Base-by-base conservation (phyloP, 495 filamentous ascomycete species). In the Neurospora tetraspora region DNA sequence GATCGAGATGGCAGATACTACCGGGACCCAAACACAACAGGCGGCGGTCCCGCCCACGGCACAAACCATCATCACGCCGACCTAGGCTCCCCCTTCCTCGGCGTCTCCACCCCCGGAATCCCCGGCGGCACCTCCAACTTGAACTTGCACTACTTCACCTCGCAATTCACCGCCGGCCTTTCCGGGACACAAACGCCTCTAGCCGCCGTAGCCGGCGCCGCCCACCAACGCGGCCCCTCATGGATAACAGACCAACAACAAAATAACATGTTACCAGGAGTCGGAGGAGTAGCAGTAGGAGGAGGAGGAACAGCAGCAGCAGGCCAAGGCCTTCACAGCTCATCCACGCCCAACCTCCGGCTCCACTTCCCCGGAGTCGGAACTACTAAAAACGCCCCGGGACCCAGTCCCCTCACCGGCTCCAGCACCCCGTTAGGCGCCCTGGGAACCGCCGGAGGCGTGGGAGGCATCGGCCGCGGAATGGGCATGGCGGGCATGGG, bases 101-200 rank as follows among this genome's bases (percentile, higher is more conserved):
- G 91, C 59, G 86, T 88, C 20, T 85, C 88, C 16, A 93, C 91
- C 18, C 91, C 92, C 3, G 92, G 92, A 4, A 92, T 97, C 70
- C 91, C 92, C 1, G 93, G 93, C 65, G 92, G 92, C 34, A 93
- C 92, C 5, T 94, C 94, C 4, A 97, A 94, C 76, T 86, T 98
- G 34, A 97, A 94, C 76, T 85, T 98, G 37, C 91, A 92, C 75
- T 98, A 98, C 79, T 94, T 94, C 77, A 94, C 97, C 80, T 89
- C 94, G 2, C 92, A 93, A 34, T 88, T 97, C 36, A 89, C 90
- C 0, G 84, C 90, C 7, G 92, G 91, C 0, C 85, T 97, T 42
- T 93, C 94, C 2, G 95, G 96, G 2, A 89, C 91, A 4, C 90
- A 93, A 68, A 98, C 94, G 3, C 96, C 95, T 5, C 87, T 97